Conservation (phyloP, 352 stramenopile species). For the Thraustochytrium striatum region DNA sequence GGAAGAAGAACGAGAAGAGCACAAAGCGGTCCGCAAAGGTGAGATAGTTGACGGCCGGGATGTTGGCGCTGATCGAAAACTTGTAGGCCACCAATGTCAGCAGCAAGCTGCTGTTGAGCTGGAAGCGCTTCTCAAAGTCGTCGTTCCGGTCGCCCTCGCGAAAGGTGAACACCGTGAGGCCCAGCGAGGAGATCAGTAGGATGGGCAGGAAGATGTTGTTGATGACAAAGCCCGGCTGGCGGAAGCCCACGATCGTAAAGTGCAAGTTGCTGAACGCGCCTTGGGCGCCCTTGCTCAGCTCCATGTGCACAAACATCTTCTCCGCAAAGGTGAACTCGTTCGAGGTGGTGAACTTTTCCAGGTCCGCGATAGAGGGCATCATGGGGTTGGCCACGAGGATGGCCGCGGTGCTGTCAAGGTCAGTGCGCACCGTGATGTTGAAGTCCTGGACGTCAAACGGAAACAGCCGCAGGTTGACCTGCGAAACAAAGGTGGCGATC, state of each 20-base stretch:
- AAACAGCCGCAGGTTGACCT: neutral
- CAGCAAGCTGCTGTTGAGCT: neutral
- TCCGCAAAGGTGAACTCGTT: constrained; percentile 7
- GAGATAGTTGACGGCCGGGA: neutral
- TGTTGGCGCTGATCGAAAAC: constrained; percentile 27
- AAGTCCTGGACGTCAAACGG: constrained; percentile 25
- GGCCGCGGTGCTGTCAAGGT: neutral
- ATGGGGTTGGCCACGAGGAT: neutral
- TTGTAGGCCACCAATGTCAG: constrained; percentile 24
- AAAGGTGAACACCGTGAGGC: neutral
- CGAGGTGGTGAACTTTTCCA: neutral
- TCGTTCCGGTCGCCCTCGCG: neutral
- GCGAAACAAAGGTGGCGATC: neutral
- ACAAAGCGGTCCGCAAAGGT: constrained; percentile 7
- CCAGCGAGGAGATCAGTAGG: neutral
- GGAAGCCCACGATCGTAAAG: neutral
- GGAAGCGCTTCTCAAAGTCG: constrained; percentile 11
- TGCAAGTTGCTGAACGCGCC: neutral
- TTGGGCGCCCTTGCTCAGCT: neutral
- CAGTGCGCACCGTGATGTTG: neutral
- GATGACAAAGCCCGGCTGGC: constrained; percentile 8
- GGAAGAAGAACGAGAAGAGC: neutral
- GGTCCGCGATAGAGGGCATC: neutral
- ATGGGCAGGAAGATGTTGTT: constrained; percentile 31
- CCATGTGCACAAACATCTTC: neutral